Base-by-base conservation (phyloP, 345 rosid species). In the Moringa oleifera region DNA sequence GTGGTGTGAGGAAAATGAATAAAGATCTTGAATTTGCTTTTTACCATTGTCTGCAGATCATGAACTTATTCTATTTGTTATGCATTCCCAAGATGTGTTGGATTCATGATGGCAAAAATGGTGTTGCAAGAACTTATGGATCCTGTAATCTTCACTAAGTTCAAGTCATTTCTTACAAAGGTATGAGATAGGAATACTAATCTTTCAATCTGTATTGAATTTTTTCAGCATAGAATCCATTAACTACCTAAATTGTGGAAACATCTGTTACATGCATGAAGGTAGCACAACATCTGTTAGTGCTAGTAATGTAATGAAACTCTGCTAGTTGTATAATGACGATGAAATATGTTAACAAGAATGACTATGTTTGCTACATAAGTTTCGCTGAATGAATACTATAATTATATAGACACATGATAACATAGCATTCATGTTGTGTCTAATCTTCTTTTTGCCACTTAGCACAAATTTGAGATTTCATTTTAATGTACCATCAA, bases 21-120 rank as follows among this genome's bases (percentile, higher is more conserved):
- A 50, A 7, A 41, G 17, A 53, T 21, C 50, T 45, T 46, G 33
- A 19, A 16, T 36, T 28, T 22, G 63, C 22, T 56, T 25, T 47
- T 37, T 41, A 19, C 25, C 46, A 23, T 50, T 59, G 28, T 41
- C 24, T 41, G 25, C 17, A 59, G 51, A 64, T 66, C 20, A 12
- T 59, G 50, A 58, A 65, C 70, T 65, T 57, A 61, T 62, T 65
- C 22, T 68, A 17, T 76, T 67, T 69, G 28, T 19, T 58, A 56
- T 54, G 33, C 65, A 51, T 50, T 68, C 55, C 66, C 59, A 64
- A 93, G 97, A 73, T 90, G 97, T 64, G 87, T 93, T 64, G 98
- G 98, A 47, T 90, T 86, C 81, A 93, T 90, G 85, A 88, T 93
- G 95, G 98, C 89, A n/a, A 90, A 93, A 80, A 93, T 93, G 98